Evolutionary conservation across 2,329 filamentous ascomycete genomes (phyloP).

Genomic region (Xylariales sp.): DNA sequence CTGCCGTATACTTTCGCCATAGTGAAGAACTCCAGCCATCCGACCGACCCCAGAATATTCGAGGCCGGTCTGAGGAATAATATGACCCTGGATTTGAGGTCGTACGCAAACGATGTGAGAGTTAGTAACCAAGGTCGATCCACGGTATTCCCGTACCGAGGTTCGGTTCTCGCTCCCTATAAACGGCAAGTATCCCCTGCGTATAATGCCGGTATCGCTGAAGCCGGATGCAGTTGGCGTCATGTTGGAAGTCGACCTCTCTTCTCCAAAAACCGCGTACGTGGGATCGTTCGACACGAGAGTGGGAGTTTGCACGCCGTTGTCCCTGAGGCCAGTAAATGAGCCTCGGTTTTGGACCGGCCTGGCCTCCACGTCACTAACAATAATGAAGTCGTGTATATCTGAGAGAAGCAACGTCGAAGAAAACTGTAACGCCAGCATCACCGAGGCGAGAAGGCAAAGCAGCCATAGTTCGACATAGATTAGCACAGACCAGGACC

Average conservation of each 20-base stretch:
- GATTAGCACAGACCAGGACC: conserved; percentile 11
- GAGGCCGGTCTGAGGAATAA: background rate
- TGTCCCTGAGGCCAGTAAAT: background rate
- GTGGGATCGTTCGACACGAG: background rate
- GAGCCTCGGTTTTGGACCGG: conserved; percentile 5
- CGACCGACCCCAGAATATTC: background rate
- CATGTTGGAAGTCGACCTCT: background rate
- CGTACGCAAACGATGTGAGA: conserved; percentile 19
- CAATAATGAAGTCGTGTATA: conserved; percentile 25
- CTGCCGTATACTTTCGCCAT: conserved; percentile 10
- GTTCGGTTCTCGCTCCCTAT: conserved; percentile 6
- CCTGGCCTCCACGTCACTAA: conserved; percentile 6
- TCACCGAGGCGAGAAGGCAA: conserved; percentile 13
- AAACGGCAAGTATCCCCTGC: conserved; percentile 15
- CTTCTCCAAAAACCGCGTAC: conserved; percentile 24
- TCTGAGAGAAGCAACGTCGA: conserved; percentile 34
- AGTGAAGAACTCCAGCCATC: conserved; percentile 13
- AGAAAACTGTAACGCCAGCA: conserved; percentile 28
- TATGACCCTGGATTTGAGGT: conserved; percentile 1
- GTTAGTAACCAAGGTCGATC: conserved; percentile 16
- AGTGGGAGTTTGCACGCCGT: background rate
- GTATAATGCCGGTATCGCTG: conserved; percentile 19
- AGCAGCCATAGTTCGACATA: conserved; percentile 30
- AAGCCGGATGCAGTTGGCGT: conserved; percentile 7
- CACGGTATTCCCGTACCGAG: conserved; percentile 6